Evolutionary conservation across 176 grass and related monocot genomes (phyloP).

Genomic region (Carex parvula): DNA sequence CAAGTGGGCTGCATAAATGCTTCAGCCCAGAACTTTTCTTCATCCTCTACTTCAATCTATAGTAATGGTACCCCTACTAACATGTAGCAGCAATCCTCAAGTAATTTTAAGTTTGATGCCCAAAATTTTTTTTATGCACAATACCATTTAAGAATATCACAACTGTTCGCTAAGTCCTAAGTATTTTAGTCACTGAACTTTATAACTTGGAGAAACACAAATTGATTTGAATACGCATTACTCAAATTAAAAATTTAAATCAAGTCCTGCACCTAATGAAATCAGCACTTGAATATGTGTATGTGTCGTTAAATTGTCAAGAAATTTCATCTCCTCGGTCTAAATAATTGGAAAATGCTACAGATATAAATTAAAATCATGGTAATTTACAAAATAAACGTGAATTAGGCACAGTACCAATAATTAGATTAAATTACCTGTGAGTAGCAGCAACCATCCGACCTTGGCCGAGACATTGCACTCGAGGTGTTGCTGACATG

Average conservation of each 20-base stretch:
- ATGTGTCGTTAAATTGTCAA: not conserved
- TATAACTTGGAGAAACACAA: not conserved
- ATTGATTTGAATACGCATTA: not conserved
- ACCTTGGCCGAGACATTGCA: constrained; percentile 70
- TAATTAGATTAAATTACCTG: constrained; percentile 23
- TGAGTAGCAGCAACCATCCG: constrained; percentile 78
- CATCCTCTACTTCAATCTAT: too few species aligned
- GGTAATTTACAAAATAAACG: not conserved
- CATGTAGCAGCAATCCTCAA: not conserved
- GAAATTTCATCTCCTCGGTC: not conserved
- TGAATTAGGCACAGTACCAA: not conserved
- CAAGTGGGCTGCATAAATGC: too few species aligned
- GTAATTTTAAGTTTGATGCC: not conserved
- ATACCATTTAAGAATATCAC: not conserved
- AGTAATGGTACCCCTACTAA: too few species aligned
- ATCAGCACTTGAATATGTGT: not conserved
- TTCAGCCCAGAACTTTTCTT: too few species aligned
- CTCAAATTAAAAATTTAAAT: not conserved
- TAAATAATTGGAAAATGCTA: not conserved
- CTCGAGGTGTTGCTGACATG: constrained; percentile 81
- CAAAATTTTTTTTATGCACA: not conserved
- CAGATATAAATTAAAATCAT: not conserved
- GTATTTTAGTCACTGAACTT: not conserved
- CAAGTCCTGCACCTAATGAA: not conserved
- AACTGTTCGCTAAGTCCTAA: not conserved